These are phyloP conservation scores for Euphorbia schlechtendalii DNA, from an alignment of 441 rosid species.

Conservation along the genomic window DNA sequence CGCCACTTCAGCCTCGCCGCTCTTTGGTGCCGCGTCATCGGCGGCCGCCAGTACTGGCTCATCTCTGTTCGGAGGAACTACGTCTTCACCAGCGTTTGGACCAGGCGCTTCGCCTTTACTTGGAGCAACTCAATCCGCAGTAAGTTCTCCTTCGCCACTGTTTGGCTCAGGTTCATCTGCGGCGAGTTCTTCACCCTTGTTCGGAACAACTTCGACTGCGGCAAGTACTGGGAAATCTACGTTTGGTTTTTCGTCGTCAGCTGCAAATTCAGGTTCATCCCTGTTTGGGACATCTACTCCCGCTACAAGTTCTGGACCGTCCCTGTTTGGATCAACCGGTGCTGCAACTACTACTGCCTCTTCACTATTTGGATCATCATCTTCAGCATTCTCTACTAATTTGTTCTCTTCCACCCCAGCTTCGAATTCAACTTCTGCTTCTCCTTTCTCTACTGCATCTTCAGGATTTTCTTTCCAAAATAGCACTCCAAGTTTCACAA, in stretches of 20 bases:
- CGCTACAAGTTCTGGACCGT: slow-evolving; percentile 17
- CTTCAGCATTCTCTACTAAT: slow-evolving; percentile 23
- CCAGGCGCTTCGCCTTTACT: not conserved
- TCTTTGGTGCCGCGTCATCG: slow-evolving; percentile 1
- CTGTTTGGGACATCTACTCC: slow-evolving; percentile 23
- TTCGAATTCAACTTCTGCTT: slow-evolving; percentile 20
- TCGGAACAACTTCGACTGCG: slow-evolving; percentile 10
- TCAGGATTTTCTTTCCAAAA: slow-evolving; percentile 36
- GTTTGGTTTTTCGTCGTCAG: slow-evolving; percentile 16
- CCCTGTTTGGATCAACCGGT: slow-evolving; percentile 15
- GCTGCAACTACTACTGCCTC: slow-evolving; percentile 20
- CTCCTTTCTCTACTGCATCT: slow-evolving; percentile 26
- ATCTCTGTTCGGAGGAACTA: slow-evolving; percentile 2
- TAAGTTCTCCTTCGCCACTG: slow-evolving; percentile 19
- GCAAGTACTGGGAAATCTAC: not conserved
- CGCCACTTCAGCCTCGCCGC: not conserved
- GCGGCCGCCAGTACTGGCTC: not conserved
- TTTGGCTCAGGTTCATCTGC: slow-evolving; percentile 17
- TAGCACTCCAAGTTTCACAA: slow-evolving; percentile 23
- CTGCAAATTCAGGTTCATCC: slow-evolving; percentile 18
- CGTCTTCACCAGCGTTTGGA: not conserved
- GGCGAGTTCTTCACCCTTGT: not conserved
- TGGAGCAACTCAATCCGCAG: slow-evolving; percentile 20
- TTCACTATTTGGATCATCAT: slow-evolving; percentile 11
- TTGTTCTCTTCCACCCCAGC: slow-evolving; percentile 21